phyloP scores from a whole-genome alignment of 768 basidiomycete species.

The Lentinula aciculospora region DNA sequence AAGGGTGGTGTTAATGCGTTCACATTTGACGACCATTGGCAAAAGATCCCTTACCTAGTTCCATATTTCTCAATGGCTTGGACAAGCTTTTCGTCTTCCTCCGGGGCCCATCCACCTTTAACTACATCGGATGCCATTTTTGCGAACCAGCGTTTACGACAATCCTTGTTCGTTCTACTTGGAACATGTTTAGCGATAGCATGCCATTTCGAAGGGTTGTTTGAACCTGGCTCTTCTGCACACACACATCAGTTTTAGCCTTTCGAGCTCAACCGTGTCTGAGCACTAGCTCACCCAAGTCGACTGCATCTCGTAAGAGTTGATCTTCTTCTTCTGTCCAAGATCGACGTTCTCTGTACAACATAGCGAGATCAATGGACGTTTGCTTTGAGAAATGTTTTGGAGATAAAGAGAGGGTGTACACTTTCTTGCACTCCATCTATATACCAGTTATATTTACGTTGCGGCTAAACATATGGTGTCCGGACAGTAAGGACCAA shows the following conservation, averaged over 20 bases:
- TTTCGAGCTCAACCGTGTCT: not conserved
- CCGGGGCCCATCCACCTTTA: constrained; percentile 57
- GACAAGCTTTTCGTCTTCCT: constrained; percentile 53
- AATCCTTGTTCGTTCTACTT: constrained; percentile 24
- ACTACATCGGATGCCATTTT: constrained; percentile 61
- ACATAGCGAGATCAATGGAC: not conserved
- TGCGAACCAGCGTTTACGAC: constrained; percentile 24
- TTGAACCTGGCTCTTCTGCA: constrained; percentile 10
- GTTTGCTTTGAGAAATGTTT: not conserved
- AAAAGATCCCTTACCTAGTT: constrained; percentile 40
- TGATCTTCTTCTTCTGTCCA: constrained; percentile 51
- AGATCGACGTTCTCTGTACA: constrained; percentile 37
- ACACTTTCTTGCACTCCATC: not conserved
- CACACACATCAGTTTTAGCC: constrained; percentile 11
- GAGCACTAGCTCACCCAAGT: constrained; percentile 29
- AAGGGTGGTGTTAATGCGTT: not conserved
- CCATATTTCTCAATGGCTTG: constrained; percentile 53
- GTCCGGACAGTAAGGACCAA: not conserved
- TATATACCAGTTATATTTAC: not conserved
- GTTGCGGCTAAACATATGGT: not conserved
- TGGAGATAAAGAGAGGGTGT: not conserved
- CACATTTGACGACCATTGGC: not conserved
- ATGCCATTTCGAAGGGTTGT: constrained; percentile 12
- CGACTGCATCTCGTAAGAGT: constrained; percentile 45
- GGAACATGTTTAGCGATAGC: constrained; percentile 18